phyloP scores from a whole-genome alignment of 306 rosid species.

The Hippophae gyantsensis region DNA sequence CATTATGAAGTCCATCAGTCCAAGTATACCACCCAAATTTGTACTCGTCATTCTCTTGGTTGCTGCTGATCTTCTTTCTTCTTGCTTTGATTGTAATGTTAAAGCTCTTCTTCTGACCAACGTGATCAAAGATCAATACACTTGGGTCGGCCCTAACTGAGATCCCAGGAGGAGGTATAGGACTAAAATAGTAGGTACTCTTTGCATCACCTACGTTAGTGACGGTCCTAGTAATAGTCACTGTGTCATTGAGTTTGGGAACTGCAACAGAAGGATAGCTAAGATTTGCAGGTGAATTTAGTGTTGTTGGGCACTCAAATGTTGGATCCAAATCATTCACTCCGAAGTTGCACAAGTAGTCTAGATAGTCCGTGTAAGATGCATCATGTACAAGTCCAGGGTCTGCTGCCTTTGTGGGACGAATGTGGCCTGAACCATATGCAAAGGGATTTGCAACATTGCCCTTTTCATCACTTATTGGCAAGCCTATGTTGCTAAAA shows the following conservation, averaged over 20 bases:
- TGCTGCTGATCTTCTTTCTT: constrained; percentile 2
- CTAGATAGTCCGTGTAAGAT: constrained; percentile 52
- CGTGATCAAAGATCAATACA: constrained; percentile 32
- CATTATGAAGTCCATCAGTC: constrained; percentile 29
- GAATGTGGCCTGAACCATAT: constrained; percentile 65
- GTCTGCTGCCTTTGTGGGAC: constrained; percentile 45
- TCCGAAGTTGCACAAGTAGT: constrained; percentile 35
- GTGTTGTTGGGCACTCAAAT: constrained; percentile 33
- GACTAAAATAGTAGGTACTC: constrained; percentile 43
- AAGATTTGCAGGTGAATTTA: constrained; percentile 31
- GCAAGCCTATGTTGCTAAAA: constrained; percentile 46
- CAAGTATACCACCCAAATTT: constrained; percentile 63
- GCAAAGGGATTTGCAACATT: constrained; percentile 50
- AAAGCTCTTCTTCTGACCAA: constrained; percentile 47
- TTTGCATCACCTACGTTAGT: constrained; percentile 49
- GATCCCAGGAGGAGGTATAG: constrained; percentile 40
- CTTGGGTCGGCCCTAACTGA: constrained; percentile 44
- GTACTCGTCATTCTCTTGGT: constrained; percentile 18
- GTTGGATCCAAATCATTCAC: constrained; percentile 20
- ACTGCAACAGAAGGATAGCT: constrained; percentile 70
- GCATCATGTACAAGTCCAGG: constrained; percentile 71
- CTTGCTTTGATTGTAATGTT: constrained; percentile 36
- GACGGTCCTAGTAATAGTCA: constrained; percentile 44
- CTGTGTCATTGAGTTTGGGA: constrained; percentile 31
- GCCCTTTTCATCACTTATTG: constrained; percentile 47